Percentiles rank a stretch among this genome's conserved stretches.
These are phyloP conservation scores for Hirschioporus abietinus DNA, from an alignment of 768 basidiomycete genomes.

Conservation along the genomic window DNA sequence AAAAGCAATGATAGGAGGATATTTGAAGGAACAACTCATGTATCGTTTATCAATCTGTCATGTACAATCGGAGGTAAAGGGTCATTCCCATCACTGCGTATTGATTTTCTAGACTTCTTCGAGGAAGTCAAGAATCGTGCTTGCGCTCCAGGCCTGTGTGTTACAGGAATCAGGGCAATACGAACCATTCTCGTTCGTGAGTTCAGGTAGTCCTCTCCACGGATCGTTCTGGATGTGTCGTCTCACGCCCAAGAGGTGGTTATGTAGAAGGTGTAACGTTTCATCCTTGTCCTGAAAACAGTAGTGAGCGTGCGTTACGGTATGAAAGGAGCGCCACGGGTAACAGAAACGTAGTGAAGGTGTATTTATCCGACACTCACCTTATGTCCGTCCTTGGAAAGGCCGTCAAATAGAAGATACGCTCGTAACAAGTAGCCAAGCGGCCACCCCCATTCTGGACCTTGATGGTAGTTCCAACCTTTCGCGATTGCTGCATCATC, in stretches of 20 bases:
- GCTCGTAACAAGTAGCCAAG: conserved; percentile 93
- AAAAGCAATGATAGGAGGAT: not conserved
- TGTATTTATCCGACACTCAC: conserved; percentile 40
- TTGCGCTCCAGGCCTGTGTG: conserved; percentile 96
- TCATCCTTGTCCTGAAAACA: conserved; percentile 51
- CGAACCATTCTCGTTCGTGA: conserved; percentile 80
- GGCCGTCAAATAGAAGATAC: conserved; percentile 81
- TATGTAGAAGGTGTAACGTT: conserved; percentile 79
- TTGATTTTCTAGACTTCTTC: conserved; percentile 55
- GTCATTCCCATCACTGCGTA: not conserved
- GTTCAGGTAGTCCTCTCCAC: conserved; percentile 93
- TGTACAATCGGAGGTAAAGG: not conserved
- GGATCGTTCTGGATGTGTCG: conserved; percentile 71
- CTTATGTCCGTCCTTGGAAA: conserved; percentile 56
- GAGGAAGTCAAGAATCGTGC: conserved; percentile 86
- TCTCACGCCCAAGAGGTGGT: conserved; percentile 63
- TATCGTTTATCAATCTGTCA: not conserved
- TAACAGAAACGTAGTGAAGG: not conserved
- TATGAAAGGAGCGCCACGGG: not conserved
- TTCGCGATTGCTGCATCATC: conserved; percentile 82
- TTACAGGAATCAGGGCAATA: conserved; percentile 85
- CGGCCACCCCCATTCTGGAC: conserved; percentile 95
- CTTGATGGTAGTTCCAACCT: conserved; percentile 94
- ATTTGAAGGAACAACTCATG: not conserved
- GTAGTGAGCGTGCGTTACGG: conserved; percentile 10